These are phyloP conservation scores for Ophiosphaerella narmari DNA, from an alignment of 2,329 filamentous ascomycete species.

Conservation along the genomic window DNA sequence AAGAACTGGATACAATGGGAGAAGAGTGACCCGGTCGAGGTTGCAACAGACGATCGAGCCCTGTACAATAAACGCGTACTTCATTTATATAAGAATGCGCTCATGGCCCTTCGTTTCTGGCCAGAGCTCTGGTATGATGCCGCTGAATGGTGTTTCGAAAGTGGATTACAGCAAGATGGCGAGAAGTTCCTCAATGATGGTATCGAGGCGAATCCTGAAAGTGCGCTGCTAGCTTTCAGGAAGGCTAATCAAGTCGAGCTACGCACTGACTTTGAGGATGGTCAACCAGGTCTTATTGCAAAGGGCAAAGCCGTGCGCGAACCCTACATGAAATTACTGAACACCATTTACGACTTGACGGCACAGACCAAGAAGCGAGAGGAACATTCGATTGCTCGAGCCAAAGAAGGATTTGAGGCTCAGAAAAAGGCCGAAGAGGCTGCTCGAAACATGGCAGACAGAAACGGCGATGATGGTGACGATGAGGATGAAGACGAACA, in stretches of 20 bases:
- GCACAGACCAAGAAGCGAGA: conserved; percentile 71
- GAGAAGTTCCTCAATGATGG: conserved; percentile 81
- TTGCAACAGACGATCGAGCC: conserved; percentile 78
- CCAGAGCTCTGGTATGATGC: conserved; percentile 96
- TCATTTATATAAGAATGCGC: conserved; percentile 89
- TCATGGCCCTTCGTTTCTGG: conserved; percentile 93
- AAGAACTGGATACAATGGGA: conserved; percentile 95
- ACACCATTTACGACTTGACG: conserved; percentile 85
- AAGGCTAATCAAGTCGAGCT: conserved; percentile 86
- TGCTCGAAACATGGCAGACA: conserved; percentile 45
- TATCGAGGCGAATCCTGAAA: conserved; percentile 89
- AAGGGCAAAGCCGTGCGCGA: conserved; percentile 76
- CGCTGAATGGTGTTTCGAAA: conserved; percentile 87
- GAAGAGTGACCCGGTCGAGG: conserved; percentile 85
- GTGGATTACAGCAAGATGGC: conserved; percentile 72
- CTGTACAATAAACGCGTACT: conserved; percentile 78
- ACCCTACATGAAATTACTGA: conserved; percentile 80
- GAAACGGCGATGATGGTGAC: conserved; percentile 53
- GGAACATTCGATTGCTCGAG: conserved; percentile 61
- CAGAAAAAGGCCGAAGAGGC: conserved; percentile 50
- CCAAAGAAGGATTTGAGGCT: conserved; percentile 59
- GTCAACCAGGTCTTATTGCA: conserved; percentile 67
- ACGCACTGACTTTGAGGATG: conserved; percentile 76
- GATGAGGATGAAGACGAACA: conserved; percentile 59
- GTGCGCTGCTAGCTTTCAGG: conserved; percentile 85